Evolutionary conservation across 2,329 filamentous ascomycete species (phyloP).

Genomic region (Colletotrichum spinosum): DNA sequence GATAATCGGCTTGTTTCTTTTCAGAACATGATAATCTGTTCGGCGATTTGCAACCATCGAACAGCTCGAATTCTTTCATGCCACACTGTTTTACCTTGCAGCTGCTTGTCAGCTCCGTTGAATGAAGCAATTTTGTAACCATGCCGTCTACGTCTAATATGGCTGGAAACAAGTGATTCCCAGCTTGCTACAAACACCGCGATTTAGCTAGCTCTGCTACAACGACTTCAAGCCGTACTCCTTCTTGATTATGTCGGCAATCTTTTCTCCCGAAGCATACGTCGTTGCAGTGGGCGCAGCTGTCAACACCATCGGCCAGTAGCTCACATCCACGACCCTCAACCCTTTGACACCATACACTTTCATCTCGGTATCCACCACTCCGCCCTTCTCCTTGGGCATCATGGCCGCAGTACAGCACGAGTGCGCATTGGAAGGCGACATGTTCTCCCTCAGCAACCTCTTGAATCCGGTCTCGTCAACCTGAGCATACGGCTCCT

Average conservation of each 20-base stretch:
- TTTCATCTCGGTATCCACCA: slow-evolving; percentile 36
- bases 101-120: slow-evolving; percentile 37
- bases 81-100: too few relatives aligned
- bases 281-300: slow-evolving; percentile 21
- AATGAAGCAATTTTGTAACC: slow-evolving; percentile 1
- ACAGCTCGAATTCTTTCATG: slow-evolving; percentile 47
- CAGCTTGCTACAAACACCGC: too few relatives aligned
- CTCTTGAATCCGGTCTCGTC: slow-evolving; percentile 44
- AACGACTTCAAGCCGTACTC: slow-evolving; percentile 5
- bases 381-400: slow-evolving; percentile 36
- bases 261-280: slow-evolving; percentile 25
- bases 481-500: slow-evolving; percentile 42
- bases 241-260: slow-evolving; percentile 25
- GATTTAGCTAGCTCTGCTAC: neutral
- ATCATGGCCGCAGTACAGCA: slow-evolving; percentile 38
- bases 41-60: slow-evolving; percentile 47
- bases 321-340: slow-evolving; percentile 36
- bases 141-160: too few relatives aligned
- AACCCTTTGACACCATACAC: slow-evolving; percentile 32
- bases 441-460: slow-evolving; percentile 34
- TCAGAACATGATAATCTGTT: slow-evolving; percentile 19
- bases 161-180: too few relatives aligned
- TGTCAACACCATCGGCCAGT: slow-evolving; percentile 37
- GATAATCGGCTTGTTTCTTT: too few relatives aligned
- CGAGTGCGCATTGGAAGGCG: slow-evolving; percentile 11